Evolutionary conservation across 768 basidiomycete species (phyloP), one percentile per base, ranked within the genome.

Genomic region (Leccinum boreale): DNA sequence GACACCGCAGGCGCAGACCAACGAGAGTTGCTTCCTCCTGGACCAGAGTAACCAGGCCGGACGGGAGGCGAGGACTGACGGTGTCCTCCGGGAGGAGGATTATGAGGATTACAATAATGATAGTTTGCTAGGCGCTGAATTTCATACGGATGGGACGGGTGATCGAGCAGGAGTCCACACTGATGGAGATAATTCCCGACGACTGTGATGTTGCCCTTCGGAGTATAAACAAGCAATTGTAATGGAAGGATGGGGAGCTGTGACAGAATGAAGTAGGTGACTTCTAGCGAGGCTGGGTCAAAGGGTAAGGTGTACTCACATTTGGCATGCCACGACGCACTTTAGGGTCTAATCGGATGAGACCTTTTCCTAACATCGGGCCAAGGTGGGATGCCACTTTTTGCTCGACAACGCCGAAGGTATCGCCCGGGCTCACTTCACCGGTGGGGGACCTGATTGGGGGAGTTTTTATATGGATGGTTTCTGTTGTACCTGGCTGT

Each of bases 71-170:
- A 66, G 21, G 75, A 64, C 35, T 74, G 70, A 44, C 75, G 79
- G 57, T 82, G 84, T 21, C 87, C 87, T 17, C 87, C 89, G 11
- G 81, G 81, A 17, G 89, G 90, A 15, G 88, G 89, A 63, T 86
- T 86, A 72, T 98, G 97, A 2, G 95, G 94, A 68, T 99, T 99
- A 55, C 77, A 81, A 74, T 97, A 98, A 63, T 83, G 83, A 65
- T 85, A 83, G 36, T 78, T 75, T n/a, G 76, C 74, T 48, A 85
- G 79, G 50, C 80, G 84, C 65, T 79, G 81, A 65, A 74, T 68
- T 61, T 90, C 86, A 66, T 84, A 87, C 12, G 85, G 81, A 5
- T 84, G 77, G 17, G 83, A 74, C 1, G 97, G 96, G 64, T 97
- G 88, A 66, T 92, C 86, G 49, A 98, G 84, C 53, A 89, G 77